Percentiles rank a stretch among this genome's conserved stretches.
phyloP scores from a whole-genome alignment of 495 filamentous ascomycete species.

The Trichoderma erinaceum region DNA sequence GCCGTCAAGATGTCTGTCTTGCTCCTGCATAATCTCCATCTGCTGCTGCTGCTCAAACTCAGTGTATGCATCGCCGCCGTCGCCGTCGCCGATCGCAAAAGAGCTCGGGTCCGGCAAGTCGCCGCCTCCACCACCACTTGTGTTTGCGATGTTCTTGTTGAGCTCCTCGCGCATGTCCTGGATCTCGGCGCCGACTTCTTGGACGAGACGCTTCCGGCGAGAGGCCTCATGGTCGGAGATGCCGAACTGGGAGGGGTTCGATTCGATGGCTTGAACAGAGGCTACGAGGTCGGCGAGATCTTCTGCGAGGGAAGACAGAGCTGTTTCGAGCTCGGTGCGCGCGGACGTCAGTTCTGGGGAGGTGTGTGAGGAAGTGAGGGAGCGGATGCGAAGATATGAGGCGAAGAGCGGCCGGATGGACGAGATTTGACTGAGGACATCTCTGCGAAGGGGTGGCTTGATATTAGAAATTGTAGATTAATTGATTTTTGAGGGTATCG shows the following conservation, averaged over 20 bases:
- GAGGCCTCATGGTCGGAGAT: slow-evolving; percentile 77
- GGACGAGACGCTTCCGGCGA: slow-evolving; percentile 73
- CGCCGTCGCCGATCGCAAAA: slow-evolving; percentile 50
- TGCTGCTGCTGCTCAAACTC: slow-evolving; percentile 91
- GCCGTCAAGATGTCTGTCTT: slow-evolving; percentile 86
- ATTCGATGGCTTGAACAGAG: slow-evolving; percentile 81
- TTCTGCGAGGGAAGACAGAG: slow-evolving; percentile 68
- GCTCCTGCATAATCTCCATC: slow-evolving; percentile 84
- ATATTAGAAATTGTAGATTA: background rate
- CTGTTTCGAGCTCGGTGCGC: slow-evolving; percentile 70
- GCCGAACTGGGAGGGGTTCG: slow-evolving; percentile 83
- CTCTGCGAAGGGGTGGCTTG: slow-evolving; percentile 44
- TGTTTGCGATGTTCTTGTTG: slow-evolving; percentile 35
- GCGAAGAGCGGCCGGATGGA: slow-evolving; percentile 78
- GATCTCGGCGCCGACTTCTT: slow-evolving; percentile 82
- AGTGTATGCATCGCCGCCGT: slow-evolving; percentile 56
- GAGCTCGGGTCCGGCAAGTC: slow-evolving; percentile 65
- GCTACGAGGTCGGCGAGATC: slow-evolving; percentile 87
- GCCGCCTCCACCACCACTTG: slow-evolving; percentile 15
- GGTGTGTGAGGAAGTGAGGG: slow-evolving; percentile 50
- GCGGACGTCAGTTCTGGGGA: slow-evolving; percentile 85
- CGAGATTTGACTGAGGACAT: slow-evolving; percentile 76
- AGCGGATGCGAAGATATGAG: slow-evolving; percentile 93
- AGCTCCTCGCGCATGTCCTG: slow-evolving; percentile 86
- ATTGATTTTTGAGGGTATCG: background rate